A percentile compares a stretch with the other conserved stretches of the same genome.
Conservation (phyloP, 768 basidiomycete genomes). For the Xerocomellus chrysenteron region DNA sequence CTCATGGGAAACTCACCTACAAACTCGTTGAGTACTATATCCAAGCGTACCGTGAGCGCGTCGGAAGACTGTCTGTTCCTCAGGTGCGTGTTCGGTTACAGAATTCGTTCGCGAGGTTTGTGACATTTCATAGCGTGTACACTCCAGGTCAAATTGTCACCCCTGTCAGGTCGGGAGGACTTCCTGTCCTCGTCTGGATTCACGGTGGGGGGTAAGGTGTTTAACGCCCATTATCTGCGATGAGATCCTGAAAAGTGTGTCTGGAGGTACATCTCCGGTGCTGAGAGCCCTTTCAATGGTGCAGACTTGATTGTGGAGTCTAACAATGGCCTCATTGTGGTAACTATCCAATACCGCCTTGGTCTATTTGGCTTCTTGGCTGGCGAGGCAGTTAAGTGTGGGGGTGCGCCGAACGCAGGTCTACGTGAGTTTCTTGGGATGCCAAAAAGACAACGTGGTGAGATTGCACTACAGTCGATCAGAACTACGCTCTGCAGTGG, state of each 20-base stretch:
- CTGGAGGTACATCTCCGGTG: background rate
- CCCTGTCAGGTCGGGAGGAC: background rate
- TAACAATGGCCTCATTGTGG: slow-evolving; percentile 2
- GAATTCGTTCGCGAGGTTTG: background rate
- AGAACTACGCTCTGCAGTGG: slow-evolving; percentile 5
- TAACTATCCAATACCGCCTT: slow-evolving; percentile 10
- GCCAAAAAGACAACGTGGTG: background rate
- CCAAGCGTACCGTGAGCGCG: background rate
- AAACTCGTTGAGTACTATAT: background rate
- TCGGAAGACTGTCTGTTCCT: slow-evolving; percentile 11
- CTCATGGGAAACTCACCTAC: background rate
- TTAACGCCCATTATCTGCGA: background rate
- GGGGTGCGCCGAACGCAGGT: slow-evolving; percentile 3
- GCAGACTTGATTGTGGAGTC: slow-evolving; percentile 7
- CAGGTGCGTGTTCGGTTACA: background rate
- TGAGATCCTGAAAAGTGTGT: background rate
- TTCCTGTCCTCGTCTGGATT: slow-evolving; percentile 10
- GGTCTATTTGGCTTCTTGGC: slow-evolving; percentile 9
- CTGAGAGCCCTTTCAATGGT: background rate
- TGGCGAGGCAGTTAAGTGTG: background rate
- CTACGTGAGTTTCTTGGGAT: slow-evolving; percentile 2
- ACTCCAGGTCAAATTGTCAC: background rate
- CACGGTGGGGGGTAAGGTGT: slow-evolving; percentile 5
- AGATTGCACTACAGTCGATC: background rate
- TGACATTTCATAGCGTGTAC: background rate